These are phyloP conservation scores for Leishmania turanica DNA, from an alignment of 208 protist species.

Conservation along the genomic window DNA sequence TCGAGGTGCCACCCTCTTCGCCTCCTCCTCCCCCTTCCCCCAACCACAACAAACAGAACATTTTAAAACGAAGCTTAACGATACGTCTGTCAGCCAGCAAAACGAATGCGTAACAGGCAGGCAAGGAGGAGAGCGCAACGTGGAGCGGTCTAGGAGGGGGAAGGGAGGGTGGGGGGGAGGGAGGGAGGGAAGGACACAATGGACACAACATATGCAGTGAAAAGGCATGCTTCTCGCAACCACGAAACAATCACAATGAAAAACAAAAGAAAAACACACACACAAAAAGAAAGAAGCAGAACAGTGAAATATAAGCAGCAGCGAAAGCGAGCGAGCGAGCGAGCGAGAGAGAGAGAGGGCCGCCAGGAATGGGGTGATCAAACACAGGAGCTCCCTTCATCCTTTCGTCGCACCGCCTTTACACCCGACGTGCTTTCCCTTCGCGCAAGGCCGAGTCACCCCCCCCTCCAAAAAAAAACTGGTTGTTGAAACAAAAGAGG, in stretches of 20 bases:
- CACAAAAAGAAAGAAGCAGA: not conserved
- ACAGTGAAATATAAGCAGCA: not conserved
- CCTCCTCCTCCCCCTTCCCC: too few species aligned
- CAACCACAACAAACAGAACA: not conserved
- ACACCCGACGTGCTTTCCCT: not conserved
- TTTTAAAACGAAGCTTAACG: not conserved
- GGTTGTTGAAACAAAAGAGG: not conserved
- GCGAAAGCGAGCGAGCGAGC: not conserved
- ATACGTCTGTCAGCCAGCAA: too few species aligned
- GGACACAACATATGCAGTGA: not conserved
- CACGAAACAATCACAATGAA: not conserved
- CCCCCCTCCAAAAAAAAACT: not conserved
- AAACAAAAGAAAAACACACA: not conserved
- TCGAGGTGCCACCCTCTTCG: not conserved
- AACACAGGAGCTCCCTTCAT: not conserved
- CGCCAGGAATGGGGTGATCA: not conserved
- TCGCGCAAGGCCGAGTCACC: not conserved
- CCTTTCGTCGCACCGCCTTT: not conserved
- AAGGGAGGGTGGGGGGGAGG: not conserved
- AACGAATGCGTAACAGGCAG: not conserved
- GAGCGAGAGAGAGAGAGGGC: not conserved
- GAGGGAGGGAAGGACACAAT: not conserved
- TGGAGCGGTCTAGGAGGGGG: not conserved
- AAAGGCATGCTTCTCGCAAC: not conserved
- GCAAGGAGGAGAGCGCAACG: not conserved